A percentile compares a stretch with the other conserved stretches of the same genome.
phyloP scores from a whole-genome alignment of 129 eudicot species.

The Mikania micrantha region DNA sequence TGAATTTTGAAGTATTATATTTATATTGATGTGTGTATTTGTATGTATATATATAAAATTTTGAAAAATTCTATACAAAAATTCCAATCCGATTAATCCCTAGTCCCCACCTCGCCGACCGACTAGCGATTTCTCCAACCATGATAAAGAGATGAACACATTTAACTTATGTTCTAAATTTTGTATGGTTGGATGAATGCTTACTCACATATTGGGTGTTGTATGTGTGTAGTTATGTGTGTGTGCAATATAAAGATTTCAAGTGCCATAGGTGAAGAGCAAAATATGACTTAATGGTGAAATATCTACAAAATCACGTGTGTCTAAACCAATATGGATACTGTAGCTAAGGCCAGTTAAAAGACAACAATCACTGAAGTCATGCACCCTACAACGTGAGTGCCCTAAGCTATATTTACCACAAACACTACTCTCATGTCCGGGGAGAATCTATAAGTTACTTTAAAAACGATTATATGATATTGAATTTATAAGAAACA shows the following conservation, averaged over 20 bases:
- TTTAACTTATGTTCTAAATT: neutral
- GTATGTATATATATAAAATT: no score
- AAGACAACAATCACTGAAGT: conserved; percentile 1
- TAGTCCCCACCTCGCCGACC: no score
- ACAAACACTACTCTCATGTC: neutral
- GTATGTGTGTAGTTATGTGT: neutral
- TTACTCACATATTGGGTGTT: neutral
- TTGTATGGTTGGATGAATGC: neutral
- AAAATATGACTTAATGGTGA: neutral
- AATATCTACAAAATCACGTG: conserved; percentile 2
- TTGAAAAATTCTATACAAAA: no score
- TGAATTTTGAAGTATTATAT: no score
- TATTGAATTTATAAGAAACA: neutral
- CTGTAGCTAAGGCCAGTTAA: neutral
- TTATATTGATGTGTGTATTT: no score
- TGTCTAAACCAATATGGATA: conserved; percentile 3
- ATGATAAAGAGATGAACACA: neutral
- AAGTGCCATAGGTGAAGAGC: neutral
- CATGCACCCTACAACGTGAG: neutral
- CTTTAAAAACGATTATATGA: neutral
- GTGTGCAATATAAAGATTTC: neutral
- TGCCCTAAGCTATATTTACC: conserved; percentile 14
- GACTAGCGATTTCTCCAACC: no score
- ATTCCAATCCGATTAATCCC: no score
- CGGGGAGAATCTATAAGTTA: neutral